Conservation (phyloP, 441 rosid genomes). For the Dalechampia spathulata region DNA sequence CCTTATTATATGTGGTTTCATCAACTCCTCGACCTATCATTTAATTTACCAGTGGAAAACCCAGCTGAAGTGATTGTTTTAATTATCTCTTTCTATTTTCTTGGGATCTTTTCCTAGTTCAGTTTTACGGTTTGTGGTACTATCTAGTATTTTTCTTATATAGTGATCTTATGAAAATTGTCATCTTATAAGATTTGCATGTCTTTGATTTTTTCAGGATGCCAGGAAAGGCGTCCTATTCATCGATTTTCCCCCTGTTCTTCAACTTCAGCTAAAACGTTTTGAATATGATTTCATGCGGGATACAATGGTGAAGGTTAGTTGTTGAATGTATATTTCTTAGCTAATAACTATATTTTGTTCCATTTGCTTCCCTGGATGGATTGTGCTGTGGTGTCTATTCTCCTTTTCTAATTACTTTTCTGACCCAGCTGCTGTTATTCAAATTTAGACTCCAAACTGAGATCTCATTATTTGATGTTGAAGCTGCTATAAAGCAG, state of each 20-base stretch:
- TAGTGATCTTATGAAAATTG: background rate
- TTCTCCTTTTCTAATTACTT: background rate
- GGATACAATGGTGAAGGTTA: slow-evolving; percentile 92
- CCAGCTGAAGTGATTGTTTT: background rate
- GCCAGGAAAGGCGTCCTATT: slow-evolving; percentile 92
- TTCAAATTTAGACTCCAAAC: background rate
- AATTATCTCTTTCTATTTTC: too few species aligned
- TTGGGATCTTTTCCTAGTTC: too few species aligned
- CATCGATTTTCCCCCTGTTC: slow-evolving; percentile 94
- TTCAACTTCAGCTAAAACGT: slow-evolving; percentile 91
- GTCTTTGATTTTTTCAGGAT: slow-evolving; percentile 43
- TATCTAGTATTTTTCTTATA: background rate
- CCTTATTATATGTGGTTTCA: background rate
- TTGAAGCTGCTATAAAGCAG: too few species aligned
- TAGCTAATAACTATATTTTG: background rate
- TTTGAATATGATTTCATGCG: slow-evolving; percentile 94
- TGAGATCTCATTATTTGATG: background rate
- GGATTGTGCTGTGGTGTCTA: background rate
- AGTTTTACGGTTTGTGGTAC: background rate
- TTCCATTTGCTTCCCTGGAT: background rate
- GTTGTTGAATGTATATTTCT: slow-evolving; percentile 12
- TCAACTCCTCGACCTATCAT: background rate
- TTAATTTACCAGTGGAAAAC: too few species aligned
- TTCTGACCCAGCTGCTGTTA: background rate
- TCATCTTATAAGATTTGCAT: background rate